These are phyloP conservation scores for Aspergillus steynii DNA, from an alignment of 495 filamentous ascomycete species.

Conservation along the genomic window DNA sequence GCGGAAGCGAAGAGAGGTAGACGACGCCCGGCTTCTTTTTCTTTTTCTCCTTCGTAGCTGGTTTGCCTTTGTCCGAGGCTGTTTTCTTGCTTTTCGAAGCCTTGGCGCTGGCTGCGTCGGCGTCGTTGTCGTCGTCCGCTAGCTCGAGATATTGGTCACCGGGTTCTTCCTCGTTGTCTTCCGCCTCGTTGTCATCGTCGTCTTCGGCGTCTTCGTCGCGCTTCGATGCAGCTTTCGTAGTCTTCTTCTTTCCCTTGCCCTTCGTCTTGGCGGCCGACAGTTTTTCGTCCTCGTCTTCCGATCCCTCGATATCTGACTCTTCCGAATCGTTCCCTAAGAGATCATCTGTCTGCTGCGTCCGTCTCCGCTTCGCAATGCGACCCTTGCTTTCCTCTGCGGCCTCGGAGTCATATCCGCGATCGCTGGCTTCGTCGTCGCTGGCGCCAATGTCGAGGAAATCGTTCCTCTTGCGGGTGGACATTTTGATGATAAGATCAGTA, in stretches of 20 bases:
- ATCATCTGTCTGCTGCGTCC: slow-evolving; percentile 27
- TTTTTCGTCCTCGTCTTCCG: slow-evolving; percentile 22
- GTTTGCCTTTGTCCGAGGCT: slow-evolving; percentile 19
- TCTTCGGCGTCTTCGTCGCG: slow-evolving; percentile 13
- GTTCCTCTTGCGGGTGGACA: slow-evolving; percentile 71
- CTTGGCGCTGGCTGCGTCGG: slow-evolving; percentile 14
- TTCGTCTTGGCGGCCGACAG: slow-evolving; percentile 32
- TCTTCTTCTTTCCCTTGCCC: neutral
- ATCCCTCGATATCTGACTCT: slow-evolving; percentile 20
- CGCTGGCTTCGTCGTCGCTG: slow-evolving; percentile 64
- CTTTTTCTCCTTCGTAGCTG: slow-evolving; percentile 31
- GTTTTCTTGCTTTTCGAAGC: slow-evolving; percentile 8
- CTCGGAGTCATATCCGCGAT: slow-evolving; percentile 70
- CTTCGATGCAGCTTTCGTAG: neutral
- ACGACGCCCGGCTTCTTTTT: slow-evolving; percentile 69
- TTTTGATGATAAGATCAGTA: slow-evolving; percentile 26
- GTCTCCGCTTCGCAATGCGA: slow-evolving; percentile 64
- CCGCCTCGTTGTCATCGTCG: slow-evolving; percentile 14
- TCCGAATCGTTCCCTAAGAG: slow-evolving; percentile 20
- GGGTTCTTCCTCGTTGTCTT: slow-evolving; percentile 13
- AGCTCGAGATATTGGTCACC: slow-evolving; percentile 7
- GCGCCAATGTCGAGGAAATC: slow-evolving; percentile 68
- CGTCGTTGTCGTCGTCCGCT: slow-evolving; percentile 16
- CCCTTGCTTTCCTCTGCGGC: slow-evolving; percentile 62
- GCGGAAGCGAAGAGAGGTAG: slow-evolving; percentile 88